Percentiles rank a stretch among this genome's conserved stretches.
Conservation (phyloP, 1,284 basidiomycete genomes). For the Meripilus lineatus region DNA sequence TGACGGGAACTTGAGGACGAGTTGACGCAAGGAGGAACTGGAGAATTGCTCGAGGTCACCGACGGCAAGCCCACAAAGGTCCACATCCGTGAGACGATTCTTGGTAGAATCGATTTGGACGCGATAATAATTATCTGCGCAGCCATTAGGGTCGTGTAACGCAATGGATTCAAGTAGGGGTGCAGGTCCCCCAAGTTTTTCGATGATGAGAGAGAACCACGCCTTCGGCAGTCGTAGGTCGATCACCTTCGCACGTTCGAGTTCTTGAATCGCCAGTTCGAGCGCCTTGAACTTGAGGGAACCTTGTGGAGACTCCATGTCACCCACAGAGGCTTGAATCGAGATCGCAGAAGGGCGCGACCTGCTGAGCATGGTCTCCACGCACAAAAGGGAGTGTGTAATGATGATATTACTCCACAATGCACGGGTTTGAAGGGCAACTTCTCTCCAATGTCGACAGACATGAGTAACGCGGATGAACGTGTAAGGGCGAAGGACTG, state of each 20-base stretch:
- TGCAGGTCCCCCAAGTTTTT: not conserved
- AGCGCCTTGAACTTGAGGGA: too few species aligned
- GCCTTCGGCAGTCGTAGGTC: not conserved
- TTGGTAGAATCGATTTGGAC: too few species aligned
- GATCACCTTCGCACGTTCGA: not conserved
- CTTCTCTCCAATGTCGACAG: conserved; percentile 4
- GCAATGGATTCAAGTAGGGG: not conserved
- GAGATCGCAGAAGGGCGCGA: not conserved
- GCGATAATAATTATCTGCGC: too few species aligned
- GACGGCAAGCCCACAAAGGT: too few species aligned
- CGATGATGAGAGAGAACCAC: not conserved
- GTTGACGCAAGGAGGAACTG: too few species aligned
- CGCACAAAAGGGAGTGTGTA: not conserved
- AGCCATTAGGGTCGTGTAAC: too few species aligned
- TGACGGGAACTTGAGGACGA: too few species aligned
- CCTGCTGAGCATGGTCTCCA: not conserved
- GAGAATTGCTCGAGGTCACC: too few species aligned
- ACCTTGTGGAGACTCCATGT: too few species aligned
- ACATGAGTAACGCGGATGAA: conserved; percentile 3
- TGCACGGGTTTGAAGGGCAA: not conserved
- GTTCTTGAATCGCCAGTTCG: not conserved
- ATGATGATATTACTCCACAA: not conserved
- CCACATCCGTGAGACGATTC: too few species aligned
- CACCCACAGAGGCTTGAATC: not conserved
- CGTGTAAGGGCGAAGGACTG: conserved; percentile 2